Percentiles rank a stretch among this genome's conserved stretches.
Conservation (phyloP, 1,284 basidiomycete genomes). For the Pseudomicrostroma phylloplanum region DNA sequence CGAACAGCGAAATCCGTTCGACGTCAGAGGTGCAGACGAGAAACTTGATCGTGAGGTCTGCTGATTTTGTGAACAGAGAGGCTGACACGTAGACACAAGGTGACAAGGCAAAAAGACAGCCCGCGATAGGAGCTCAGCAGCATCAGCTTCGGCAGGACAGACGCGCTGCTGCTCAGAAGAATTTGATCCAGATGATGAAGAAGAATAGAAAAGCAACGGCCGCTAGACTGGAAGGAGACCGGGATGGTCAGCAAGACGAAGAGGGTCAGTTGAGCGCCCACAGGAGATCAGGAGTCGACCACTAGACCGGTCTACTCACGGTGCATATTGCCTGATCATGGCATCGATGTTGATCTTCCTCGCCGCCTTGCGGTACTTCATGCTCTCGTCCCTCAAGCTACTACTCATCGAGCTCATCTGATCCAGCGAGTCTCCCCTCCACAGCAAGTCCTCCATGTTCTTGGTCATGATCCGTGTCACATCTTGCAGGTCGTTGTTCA, state of each 20-base stretch:
- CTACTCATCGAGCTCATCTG: slow-evolving; percentile 94
- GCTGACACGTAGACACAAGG: no score
- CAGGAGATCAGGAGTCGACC: slow-evolving; percentile 4
- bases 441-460: slow-evolving; percentile 98
- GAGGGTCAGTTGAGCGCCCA: slow-evolving; percentile 1
- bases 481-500: slow-evolving; percentile 94
- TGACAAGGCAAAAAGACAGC: no score
- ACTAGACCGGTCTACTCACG: slow-evolving; percentile 62
- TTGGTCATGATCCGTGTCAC: slow-evolving; percentile 99
- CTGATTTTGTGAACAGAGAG: no score
- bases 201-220: slow-evolving; percentile 57
- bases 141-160: no score
- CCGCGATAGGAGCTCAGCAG: no score
- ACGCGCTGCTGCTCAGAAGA: slow-evolving; percentile 52
- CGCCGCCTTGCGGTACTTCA: slow-evolving; percentile 93
- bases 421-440: slow-evolving; percentile 93
- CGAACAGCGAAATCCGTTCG: no score
- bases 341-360: slow-evolving; percentile 89
- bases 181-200: slow-evolving; percentile 85
- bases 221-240: slow-evolving; percentile 18
- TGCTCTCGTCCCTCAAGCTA: slow-evolving; percentile 90
- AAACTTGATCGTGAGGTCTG: no score
- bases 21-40: no score
- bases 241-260: no score
- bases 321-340: slow-evolving; percentile 90